These are phyloP conservation scores for Cladophialophora carrionii DNA, from an alignment of 2,329 filamentous ascomycete genomes.

Conservation along the genomic window DNA sequence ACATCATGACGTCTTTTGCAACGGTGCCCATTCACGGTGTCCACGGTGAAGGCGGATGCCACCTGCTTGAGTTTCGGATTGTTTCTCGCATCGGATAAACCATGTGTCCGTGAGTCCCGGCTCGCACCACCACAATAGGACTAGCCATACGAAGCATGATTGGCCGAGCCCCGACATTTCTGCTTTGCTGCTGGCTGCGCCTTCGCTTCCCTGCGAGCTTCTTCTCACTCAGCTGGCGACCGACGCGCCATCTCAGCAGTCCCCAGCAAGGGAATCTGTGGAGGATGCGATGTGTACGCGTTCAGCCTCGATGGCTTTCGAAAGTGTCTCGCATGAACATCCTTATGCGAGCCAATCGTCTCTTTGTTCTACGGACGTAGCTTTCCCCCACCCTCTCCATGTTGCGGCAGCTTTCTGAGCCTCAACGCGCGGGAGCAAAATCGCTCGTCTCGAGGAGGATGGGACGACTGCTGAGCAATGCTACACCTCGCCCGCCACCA, in stretches of 20 bases:
- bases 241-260: neutral
- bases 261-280: neutral
- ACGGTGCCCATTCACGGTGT: neutral
- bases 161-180: neutral
- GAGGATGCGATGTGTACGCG: neutral
- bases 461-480: conserved; percentile 4
- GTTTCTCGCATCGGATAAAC: conserved; percentile 16
- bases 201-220: neutral
- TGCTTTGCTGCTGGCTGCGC: neutral
- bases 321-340: conserved; percentile 16
- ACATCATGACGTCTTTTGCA: neutral
- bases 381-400: neutral
- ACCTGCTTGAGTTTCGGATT: neutral
- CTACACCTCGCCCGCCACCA: conserved; percentile 12
- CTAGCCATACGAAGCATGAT: conserved; percentile 9
- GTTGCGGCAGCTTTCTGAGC: neutral
- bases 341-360: conserved; percentile 20
- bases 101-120: conserved; percentile 5
- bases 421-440: neutral
- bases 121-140: neutral
- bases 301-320: conserved; percentile 10
- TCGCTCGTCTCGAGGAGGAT: neutral
- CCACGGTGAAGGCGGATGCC: conserved; percentile 12
- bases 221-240: conserved; percentile 1
- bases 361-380: neutral